Evolutionary conservation across 108 stramenopile species (phyloP).

Genomic region (Cyclotella atomus): DNA sequence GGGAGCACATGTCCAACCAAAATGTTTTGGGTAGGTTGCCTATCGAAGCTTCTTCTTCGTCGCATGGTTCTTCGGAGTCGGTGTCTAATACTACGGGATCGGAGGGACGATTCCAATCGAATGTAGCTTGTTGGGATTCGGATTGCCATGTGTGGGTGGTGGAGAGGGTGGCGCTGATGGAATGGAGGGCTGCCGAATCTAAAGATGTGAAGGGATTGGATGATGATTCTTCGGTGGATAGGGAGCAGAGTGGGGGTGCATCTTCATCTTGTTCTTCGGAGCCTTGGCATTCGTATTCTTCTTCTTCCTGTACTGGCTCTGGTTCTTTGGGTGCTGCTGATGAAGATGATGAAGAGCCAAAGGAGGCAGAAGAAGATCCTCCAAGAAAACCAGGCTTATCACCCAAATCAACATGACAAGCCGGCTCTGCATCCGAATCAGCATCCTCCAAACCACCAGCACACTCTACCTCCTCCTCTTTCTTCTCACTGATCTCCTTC

Average conservation of each 20-base stretch:
- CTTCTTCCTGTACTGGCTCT: conserved; percentile 53
- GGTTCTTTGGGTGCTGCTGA: neutral
- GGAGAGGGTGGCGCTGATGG: conserved; percentile 33
- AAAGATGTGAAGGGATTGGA: conserved; percentile 38
- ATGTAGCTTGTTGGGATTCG: conserved; percentile 70
- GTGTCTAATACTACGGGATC: conserved; percentile 65
- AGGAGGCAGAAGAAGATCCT: neutral
- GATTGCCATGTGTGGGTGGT: conserved; percentile 53
- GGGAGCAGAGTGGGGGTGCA: conserved; percentile 71
- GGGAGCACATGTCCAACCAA: conserved; percentile 90
- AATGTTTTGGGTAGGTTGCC: conserved; percentile 74
- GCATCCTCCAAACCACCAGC: conserved; percentile 53
- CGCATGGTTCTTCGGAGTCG: conserved; percentile 56
- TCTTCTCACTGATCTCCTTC: neutral
- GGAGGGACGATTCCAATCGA: conserved; percentile 72
- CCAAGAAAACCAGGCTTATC: conserved; percentile 5
- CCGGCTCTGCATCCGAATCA: conserved; percentile 54
- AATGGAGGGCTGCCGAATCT: conserved; percentile 55
- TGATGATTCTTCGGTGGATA: conserved; percentile 45
- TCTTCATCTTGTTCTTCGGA: conserved; percentile 75
- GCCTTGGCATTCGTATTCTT: conserved; percentile 80
- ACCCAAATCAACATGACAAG: conserved; percentile 48
- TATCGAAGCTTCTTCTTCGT: conserved; percentile 19
- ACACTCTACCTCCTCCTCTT: conserved; percentile 30
- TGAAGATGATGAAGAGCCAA: conserved; percentile 6